Evolutionary conservation across 345 rosid genomes (phyloP), one percentile per base, ranked within the genome.

Genomic region (Durio zibethinus): DNA sequence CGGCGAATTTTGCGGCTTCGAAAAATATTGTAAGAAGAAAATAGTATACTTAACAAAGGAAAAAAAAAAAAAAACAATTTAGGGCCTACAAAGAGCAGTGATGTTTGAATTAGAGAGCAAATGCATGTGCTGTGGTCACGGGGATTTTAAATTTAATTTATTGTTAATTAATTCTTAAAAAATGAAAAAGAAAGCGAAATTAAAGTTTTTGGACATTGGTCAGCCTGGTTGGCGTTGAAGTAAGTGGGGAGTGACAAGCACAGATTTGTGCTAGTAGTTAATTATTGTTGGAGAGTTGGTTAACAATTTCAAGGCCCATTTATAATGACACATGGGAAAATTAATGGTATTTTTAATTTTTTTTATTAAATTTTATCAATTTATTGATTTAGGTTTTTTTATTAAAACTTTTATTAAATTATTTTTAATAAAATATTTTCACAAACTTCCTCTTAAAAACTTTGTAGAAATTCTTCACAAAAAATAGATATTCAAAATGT

Each of bases 101-200:
- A 63, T 40, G 81, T 84, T 87, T 84, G 89, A 87, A 80, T 82
- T 72, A 7, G 67, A 62, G 81, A 33, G 80, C 88, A 64, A 40
- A 80, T n/a, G 85, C 90, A 87, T 84, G 92, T 89, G 92, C 78
- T 23, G 48, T 4, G 78, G 82, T 79, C 85, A 21, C 72, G 31
- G 60, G 74, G 4, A 61, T 40, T 59, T 80, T 63, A 7, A 65
- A 43, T 38, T 59, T 63, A 27, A 43, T 78, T 81, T 73, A 40
- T 42, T 42, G 8, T 10, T 9, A 45, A 27, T 57, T 56, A 56
- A 54, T 29, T 74, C 20, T 25, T 5, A 29, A 76, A 68, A 63
- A 18, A 60, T 0, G 4, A 47, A 35, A 31, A 79, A 16, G 8
- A 62, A 38, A 40, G 9, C 29, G 35, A 59, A 72, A 69, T 11